Evolutionary conservation across 2,329 filamentous ascomycete species (phyloP).

Genomic region (Akanthomyces uredinophilus): DNA sequence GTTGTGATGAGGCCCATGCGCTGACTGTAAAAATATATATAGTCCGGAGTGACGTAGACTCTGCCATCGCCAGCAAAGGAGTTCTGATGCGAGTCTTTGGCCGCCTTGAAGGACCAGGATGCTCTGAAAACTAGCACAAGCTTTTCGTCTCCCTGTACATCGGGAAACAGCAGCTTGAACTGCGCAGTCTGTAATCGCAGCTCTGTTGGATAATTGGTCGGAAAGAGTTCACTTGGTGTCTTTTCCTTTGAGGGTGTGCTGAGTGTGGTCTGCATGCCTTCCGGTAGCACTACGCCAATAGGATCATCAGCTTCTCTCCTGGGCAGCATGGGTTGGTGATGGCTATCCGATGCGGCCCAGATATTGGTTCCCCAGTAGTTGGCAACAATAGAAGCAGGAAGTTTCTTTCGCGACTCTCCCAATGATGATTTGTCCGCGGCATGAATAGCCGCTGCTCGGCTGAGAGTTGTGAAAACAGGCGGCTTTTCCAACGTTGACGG

Average conservation of each 20-base stretch:
- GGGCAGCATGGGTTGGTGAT: conserved; percentile 27
- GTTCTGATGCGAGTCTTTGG: conserved; percentile 37
- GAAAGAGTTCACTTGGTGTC: conserved; percentile 53
- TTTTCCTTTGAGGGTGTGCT: conserved; percentile 28
- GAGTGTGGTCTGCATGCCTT: conserved; percentile 26
- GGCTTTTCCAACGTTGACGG: conserved; percentile 78
- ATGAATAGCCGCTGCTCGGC: conserved; percentile 76
- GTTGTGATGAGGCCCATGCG: conserved; percentile 87
- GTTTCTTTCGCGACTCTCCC: conserved; percentile 59
- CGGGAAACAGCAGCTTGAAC: conserved; percentile 86
- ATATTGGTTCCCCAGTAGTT: conserved; percentile 91
- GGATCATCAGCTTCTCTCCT: conserved; percentile 35
- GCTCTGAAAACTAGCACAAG: conserved; percentile 89
- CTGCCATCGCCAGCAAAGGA: conserved; percentile 60
- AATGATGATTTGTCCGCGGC: conserved; percentile 70
- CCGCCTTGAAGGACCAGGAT: conserved; percentile 62
- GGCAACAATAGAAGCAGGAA: conserved; percentile 82
- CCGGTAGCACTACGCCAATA: conserved; percentile 36
- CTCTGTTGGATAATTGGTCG: conserved; percentile 71
- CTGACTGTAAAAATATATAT: conserved; percentile 95
- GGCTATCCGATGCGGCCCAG: conserved; percentile 48
- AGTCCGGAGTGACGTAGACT: conserved; percentile 79
- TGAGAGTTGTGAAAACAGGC: conserved; percentile 78
- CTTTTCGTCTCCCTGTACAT: conserved; percentile 70
- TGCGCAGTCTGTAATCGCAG: conserved; percentile 85